Percentiles rank a stretch among this genome's conserved stretches.
phyloP scores from a whole-genome alignment of 305 asterid species.

The Solanum hybrid region DNA sequence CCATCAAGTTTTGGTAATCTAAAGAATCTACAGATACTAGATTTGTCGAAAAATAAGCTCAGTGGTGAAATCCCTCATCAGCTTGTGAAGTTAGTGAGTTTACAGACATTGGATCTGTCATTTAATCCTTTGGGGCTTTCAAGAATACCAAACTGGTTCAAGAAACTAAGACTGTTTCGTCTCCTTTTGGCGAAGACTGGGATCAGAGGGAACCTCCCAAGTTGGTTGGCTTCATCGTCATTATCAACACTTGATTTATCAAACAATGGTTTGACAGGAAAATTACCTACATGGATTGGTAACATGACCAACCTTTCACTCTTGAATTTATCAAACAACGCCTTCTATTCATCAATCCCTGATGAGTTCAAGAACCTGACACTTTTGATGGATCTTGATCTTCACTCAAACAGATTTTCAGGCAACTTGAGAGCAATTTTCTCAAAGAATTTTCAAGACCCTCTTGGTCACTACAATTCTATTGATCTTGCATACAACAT shows the following conservation, averaged over 20 bases:
- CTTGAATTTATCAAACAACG: slow-evolving; percentile 52
- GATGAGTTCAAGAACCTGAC: slow-evolving; percentile 34
- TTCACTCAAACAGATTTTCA: slow-evolving; percentile 45
- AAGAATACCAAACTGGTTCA: slow-evolving; percentile 41
- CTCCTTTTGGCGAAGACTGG: slow-evolving; percentile 42
- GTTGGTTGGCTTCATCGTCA: slow-evolving; percentile 43
- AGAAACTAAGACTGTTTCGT: slow-evolving; percentile 20
- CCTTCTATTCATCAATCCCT: slow-evolving; percentile 38
- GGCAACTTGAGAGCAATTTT: slow-evolving; percentile 31
- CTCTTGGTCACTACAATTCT: slow-evolving; percentile 29
- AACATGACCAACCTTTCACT: slow-evolving; percentile 44
- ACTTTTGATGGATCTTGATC: slow-evolving; percentile 41
- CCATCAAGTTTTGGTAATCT: slow-evolving; percentile 45
- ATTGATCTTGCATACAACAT: slow-evolving; percentile 46
- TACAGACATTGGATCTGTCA: slow-evolving; percentile 44
- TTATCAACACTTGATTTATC: slow-evolving; percentile 45
- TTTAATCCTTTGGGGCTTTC: slow-evolving; percentile 39
- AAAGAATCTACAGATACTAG: slow-evolving; percentile 25
- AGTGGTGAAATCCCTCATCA: slow-evolving; percentile 33
- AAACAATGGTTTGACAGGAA: slow-evolving; percentile 39
- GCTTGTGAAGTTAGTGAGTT: slow-evolving; percentile 21
- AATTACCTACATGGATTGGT: slow-evolving; percentile 54
- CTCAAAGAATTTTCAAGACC: slow-evolving; percentile 19
- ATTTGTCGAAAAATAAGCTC: slow-evolving; percentile 44
- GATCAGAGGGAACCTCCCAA: slow-evolving; percentile 34